Evolutionary conservation across 2,329 filamentous ascomycete genomes (phyloP), one percentile per base, ranked within the genome.

Genomic region (Lomentospora prolificans): DNA sequence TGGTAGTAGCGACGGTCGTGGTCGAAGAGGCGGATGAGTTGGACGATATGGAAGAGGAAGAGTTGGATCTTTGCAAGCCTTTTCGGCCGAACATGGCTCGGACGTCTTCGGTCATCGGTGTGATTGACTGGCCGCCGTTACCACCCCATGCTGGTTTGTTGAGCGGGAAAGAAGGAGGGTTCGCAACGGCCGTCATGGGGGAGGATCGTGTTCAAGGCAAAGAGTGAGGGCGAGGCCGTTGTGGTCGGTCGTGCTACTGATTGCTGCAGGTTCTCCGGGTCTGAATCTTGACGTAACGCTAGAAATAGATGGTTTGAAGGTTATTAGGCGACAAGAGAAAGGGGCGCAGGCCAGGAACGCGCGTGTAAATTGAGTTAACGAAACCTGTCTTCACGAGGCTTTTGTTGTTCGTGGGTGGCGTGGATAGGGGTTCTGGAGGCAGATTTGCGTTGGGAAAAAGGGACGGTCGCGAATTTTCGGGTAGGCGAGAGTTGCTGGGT

Each of bases 61-160:
- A 97, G 76, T 90, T 95, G 66, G 86, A 86, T 69, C 92, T 85
- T 69, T 92, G 89, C 59, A 90, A 79, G 67, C 80, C 85, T 75
- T 96, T 96, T 64, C 90, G 89, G 66, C 89, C 88, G 70, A 95
- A 89, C 81, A 95, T 91, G 70, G 87, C 86, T 73, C 87, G 84
- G 62, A 86, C 83, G 72, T 95, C 89, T 75, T 95, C 90, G 73
- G 87, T 89, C 83, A 90, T 88, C 67, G 86, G 79, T 75, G 80
- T 75, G 64, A 73, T 71, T 57, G 70, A 64, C 64, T 75, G 73
- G 58, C 69, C 68, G 63, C 76, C 75, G 72, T 77, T 83, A 80
- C 79, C 75, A 68, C 78, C 75, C 82, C 82, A 86, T 84, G 74
- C 76, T 76, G 80, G 76, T 70, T 82, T 77, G 66, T 80, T 83